Evolutionary conservation across 2,329 filamentous ascomycete species (phyloP).

Genomic region (Alternaria atra): DNA sequence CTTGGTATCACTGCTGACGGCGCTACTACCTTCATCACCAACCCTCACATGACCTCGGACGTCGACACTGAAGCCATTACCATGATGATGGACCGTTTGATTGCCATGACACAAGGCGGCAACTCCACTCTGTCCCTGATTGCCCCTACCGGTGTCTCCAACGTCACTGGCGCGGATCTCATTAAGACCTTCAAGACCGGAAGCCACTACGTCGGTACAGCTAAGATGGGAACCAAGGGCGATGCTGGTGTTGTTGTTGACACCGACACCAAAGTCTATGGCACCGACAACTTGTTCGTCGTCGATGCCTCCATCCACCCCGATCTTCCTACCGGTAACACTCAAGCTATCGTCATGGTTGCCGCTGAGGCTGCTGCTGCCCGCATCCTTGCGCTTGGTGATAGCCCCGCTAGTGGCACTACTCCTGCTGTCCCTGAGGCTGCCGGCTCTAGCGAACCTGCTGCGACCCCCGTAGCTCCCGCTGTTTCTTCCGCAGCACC

Average conservation of each 20-base stretch:
- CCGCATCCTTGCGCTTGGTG: conserved; percentile 58
- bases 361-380: conserved; percentile 69
- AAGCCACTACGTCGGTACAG: conserved; percentile 60
- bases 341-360: conserved; percentile 70
- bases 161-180: conserved; percentile 52
- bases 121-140: conserved; percentile 43
- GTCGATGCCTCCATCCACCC: conserved; percentile 66
- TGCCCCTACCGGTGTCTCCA: conserved; percentile 51
- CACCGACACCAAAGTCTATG: conserved; percentile 55
- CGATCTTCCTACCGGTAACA: conserved; percentile 74
- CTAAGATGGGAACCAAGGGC: conserved; percentile 60
- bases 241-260: conserved; percentile 53
- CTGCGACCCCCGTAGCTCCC: neutral
- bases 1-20: conserved; percentile 54
- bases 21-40: conserved; percentile 56
- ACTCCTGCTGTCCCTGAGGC: conserved; percentile 12
- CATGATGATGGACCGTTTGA: conserved; percentile 58
- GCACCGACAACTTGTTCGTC: conserved; percentile 55
- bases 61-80: conserved; percentile 50
- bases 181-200: conserved; percentile 44
- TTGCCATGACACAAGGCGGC: conserved; percentile 46
- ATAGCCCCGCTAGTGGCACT: conserved; percentile 25
- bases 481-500: conserved; percentile 9
- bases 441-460: conserved; percentile 6
- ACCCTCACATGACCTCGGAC: conserved; percentile 63